Evolutionary conservation across 108 stramenopile genomes (phyloP), one percentile per base, ranked within the genome.

Genomic region (Fragilariopsis cylindrus): DNA sequence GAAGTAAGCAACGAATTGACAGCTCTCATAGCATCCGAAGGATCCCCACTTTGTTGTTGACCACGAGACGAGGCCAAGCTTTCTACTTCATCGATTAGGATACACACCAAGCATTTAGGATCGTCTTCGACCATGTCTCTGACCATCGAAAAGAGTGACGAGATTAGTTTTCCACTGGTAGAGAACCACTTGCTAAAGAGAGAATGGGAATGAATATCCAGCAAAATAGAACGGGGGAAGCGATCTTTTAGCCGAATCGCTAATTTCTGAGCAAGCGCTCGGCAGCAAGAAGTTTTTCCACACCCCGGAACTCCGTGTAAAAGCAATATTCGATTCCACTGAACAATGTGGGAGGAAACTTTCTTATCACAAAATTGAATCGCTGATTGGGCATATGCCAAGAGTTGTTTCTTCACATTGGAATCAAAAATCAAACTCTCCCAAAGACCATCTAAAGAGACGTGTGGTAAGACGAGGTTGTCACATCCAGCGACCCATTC

Each of bases 101-200:
- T 87, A 73, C 80, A 86, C 2, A 95, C 84, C 30, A 97, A 78
- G 11, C 78, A 57, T 39, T 81, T 43, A 9, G 87, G 81, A 53
- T 92, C 89, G 69, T 91, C 92, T 65, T 91, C 84, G 6, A 89
- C 87, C 75, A 95, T 85, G 43, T 94, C 91, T 19, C 75, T 48
- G 41, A 97, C 87, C 65, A 88, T 75, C 15, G 85, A 67, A 79
- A 97, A 97, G 7, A 97, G 86, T 21, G 78, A 63, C 16, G 66
- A 75, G 15, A 97, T 87, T 21, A 93, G 81, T 70, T 97, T 97
- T 7, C 96, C 96, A 60, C 81, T 82, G 65, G 94, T 93, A 46
- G 86, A 88, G 70, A 95, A 97, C 96, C 96, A 97, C 73, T 93
- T 89, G 66, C 65, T 78, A 76, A 96, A 96, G 3, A 96, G 83